Evolutionary conservation across 352 stramenopile genomes (phyloP).

Genomic region (Pythium phragmiticola): DNA sequence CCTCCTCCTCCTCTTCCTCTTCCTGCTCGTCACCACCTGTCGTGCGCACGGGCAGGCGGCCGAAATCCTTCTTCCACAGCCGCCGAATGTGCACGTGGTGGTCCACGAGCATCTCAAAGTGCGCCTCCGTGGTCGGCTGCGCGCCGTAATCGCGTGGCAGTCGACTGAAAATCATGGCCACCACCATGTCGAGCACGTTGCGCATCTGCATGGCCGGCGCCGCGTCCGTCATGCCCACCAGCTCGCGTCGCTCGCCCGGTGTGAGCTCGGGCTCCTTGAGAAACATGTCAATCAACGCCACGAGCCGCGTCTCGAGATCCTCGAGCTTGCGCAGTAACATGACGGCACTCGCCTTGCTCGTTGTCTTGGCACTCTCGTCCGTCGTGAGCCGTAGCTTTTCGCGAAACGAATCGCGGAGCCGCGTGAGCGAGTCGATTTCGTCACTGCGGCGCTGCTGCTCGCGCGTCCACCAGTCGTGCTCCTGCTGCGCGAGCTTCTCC

Average conservation of each 20-base stretch:
- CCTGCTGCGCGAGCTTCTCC: conserved; percentile 66
- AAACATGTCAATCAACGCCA: conserved; percentile 56
- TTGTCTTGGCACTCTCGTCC: conserved; percentile 9
- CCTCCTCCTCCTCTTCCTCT: conserved; percentile 13
- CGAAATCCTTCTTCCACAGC: conserved; percentile 86
- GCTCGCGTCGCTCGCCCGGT: conserved; percentile 19
- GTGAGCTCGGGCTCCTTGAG: conserved; percentile 55
- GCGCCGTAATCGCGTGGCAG: conserved; percentile 64
- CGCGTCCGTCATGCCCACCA: conserved; percentile 18
- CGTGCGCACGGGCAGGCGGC: conserved; percentile 45
- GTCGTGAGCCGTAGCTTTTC: conserved; percentile 40
- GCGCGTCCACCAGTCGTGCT: conserved; percentile 43
- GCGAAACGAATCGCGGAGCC: conserved; percentile 68
- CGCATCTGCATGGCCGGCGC: conserved; percentile 23
- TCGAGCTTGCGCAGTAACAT: conserved; percentile 77
- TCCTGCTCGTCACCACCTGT: conserved; percentile 2
- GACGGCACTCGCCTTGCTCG: conserved; percentile 35
- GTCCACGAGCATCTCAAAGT: conserved; percentile 75
- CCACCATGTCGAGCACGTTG: conserved; percentile 86
- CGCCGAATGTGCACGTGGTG: conserved; percentile 77
- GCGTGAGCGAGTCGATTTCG: conserved; percentile 79
- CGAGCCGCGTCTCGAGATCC: conserved; percentile 72
- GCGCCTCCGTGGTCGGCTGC: conserved; percentile 53
- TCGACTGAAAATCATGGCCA: conserved; percentile 85
- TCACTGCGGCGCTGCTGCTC: conserved; percentile 54